Base-by-base conservation (phyloP, 1,284 basidiomycete species). In the Trichosporon faecale region DNA sequence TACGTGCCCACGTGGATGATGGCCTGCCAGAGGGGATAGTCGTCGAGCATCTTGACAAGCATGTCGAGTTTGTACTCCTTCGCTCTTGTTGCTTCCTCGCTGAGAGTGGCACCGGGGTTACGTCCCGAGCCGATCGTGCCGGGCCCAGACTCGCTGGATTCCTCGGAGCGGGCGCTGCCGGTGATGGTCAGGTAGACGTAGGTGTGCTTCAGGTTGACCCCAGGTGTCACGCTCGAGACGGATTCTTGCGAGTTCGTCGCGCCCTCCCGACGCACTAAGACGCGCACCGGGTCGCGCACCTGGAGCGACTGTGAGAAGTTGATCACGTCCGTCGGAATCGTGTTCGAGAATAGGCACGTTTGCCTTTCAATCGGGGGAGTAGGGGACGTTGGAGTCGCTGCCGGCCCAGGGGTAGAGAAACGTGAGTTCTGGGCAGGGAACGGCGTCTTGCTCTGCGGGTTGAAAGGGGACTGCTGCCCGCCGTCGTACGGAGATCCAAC, bases 1-100 rank as follows among this genome's bases (percentile, higher is more conserved):
- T 93, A 89, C 1, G 93, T 92, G 4, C 94, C 93, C 37, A 96
- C 94, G 78, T 95, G 92, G 57, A 96, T 91, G 71, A 96, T 90
- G 0, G 91, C 93, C 76, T 95, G 93, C 65, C 86, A 85, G 9
- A 85, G 78, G 12, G 83, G 80, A 69, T 83, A 88, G 80, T 98
- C 95, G 65, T 96, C 94, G 74, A 97, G 90, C 72, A 98, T 86
- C 82, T 98, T 96, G 27, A 92, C 90, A 40, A 99, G 87, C 18
- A 94, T 95, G 78, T 99, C 95, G 66, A 99, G 86, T 84, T 99
- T 99, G 93, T 95, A 98, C 84, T 98, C 95, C 73, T 93, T 88
- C 44, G 94, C 94, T 80, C 94, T 91, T 14, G 89, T 89, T 61
- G 89, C 93, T 83, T 95, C 94, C 14, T 92, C 91, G 81, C 76